A percentile compares a stretch with the other conserved stretches of the same genome.
Evolutionary conservation across 371 early-diverging fungal genomes (phyloP).

Genomic region (Mortierella sp.): DNA sequence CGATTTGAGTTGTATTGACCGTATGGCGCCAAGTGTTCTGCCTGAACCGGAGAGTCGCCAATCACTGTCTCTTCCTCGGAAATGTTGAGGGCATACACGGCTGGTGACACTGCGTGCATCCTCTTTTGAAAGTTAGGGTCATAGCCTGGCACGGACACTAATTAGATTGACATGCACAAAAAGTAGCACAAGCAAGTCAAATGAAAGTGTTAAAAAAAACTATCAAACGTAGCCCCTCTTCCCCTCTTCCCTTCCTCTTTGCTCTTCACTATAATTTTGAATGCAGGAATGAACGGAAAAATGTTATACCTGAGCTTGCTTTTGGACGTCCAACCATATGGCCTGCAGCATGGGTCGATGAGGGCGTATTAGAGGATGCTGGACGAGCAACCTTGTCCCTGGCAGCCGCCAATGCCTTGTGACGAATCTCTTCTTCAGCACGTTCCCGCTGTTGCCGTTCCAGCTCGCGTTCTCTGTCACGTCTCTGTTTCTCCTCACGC

Average conservation of each 20-base stretch:
- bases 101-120: slow-evolving; percentile 31
- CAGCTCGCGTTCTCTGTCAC: slow-evolving; percentile 10
- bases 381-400: slow-evolving; percentile 1
- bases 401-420: neutral
- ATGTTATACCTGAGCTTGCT: slow-evolving; percentile 28
- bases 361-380: neutral
- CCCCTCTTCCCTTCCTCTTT: neutral
- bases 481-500: slow-evolving; percentile 9
- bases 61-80: slow-evolving; percentile 45
- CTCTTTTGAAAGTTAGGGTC: slow-evolving; percentile 7
- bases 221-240: neutral
- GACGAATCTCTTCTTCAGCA: slow-evolving; percentile 15
- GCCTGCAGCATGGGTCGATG: slow-evolving; percentile 6
- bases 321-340: slow-evolving; percentile 31
- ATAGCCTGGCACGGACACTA: slow-evolving; percentile 33
- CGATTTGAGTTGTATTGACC: neutral
- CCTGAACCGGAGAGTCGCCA: slow-evolving; percentile 19
- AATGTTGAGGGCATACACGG: slow-evolving; percentile 23
- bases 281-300: neutral
- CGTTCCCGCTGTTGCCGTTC: slow-evolving; percentile 23
- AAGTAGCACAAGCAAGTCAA: neutral
- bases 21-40: neutral
- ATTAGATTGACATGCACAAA: neutral
- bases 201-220: neutral
- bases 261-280: neutral